A percentile compares a stretch with the other conserved stretches of the same genome.
phyloP scores from a whole-genome alignment of 768 basidiomycete genomes.

The Termitomyces sp. region DNA sequence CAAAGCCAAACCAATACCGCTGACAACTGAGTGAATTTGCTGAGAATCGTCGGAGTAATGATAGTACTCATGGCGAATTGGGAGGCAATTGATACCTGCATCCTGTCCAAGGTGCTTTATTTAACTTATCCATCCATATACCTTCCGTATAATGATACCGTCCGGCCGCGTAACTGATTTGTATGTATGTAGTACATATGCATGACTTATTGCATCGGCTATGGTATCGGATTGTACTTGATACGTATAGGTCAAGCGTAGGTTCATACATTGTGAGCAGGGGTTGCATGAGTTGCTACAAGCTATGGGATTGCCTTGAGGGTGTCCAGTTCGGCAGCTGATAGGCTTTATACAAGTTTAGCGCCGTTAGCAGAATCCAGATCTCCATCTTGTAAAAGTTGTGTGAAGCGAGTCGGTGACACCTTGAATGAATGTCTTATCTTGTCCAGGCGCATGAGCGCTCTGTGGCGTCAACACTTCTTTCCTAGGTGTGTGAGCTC shows the following conservation, averaged over 20 bases:
- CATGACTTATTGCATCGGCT: not conserved
- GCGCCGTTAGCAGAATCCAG: no score
- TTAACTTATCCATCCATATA: not conserved
- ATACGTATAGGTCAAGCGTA: not conserved
- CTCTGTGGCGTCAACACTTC: not conserved
- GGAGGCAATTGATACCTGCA: not conserved
- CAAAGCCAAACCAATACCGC: conserved; percentile 3
- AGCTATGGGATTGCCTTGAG: not conserved
- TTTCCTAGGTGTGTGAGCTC: not conserved
- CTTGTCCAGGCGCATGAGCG: no score
- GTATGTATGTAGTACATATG: conserved; percentile 2
- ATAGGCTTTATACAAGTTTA: no score
- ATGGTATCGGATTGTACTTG: not conserved
- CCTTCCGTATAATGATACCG: not conserved
- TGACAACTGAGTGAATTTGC: not conserved
- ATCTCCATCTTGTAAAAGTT: not conserved
- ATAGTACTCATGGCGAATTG: not conserved
- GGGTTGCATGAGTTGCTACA: not conserved
- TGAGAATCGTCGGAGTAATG: not conserved
- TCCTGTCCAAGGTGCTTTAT: not conserved
- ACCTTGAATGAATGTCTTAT: no score
- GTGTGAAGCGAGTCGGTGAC: not conserved
- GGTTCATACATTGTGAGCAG: not conserved
- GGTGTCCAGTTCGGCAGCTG: no score
- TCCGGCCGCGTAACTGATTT: not conserved